Conservation (phyloP, 495 filamentous ascomycete genomes). For the Hyaloscypha variabilis region DNA sequence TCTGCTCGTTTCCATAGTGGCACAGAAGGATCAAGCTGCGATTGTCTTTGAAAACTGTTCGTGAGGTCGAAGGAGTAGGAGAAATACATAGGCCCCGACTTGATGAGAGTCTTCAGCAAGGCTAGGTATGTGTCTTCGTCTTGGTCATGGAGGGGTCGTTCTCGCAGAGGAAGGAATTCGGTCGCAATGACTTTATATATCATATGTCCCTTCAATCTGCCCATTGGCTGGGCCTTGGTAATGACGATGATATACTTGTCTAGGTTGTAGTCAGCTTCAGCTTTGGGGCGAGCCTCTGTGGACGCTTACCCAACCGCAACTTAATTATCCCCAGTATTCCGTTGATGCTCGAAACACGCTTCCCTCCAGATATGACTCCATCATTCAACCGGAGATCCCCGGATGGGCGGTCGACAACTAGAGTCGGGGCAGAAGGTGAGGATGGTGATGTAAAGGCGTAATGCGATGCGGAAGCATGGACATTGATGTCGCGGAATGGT, state of each 20-base stretch:
- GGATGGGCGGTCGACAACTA: constrained; percentile 89
- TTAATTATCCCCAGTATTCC: constrained; percentile 92
- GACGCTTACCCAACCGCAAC: constrained; percentile 75
- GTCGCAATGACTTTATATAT: constrained; percentile 90
- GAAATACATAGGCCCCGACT: constrained; percentile 92
- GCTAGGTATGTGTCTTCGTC: constrained; percentile 91
- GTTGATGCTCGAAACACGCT: constrained; percentile 88
- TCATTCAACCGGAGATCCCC: constrained; percentile 86
- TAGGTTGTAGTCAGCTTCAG: constrained; percentile 36
- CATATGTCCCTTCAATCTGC: constrained; percentile 87
- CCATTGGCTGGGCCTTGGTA: constrained; percentile 90
- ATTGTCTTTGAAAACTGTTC: constrained; percentile 91
- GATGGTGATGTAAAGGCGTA: constrained; percentile 98
- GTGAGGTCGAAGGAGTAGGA: constrained; percentile 96
- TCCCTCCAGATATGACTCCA: constrained; percentile 70
- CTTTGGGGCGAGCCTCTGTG: neutral
- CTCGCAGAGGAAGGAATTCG: constrained; percentile 91
- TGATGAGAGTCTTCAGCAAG: constrained; percentile 76
- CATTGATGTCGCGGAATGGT: constrained; percentile 94
- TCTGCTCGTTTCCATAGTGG: constrained; percentile 93
- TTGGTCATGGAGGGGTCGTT: constrained; percentile 84
- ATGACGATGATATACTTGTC: constrained; percentile 98
- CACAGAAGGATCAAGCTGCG: constrained; percentile 62
- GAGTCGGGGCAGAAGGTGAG: constrained; percentile 80
- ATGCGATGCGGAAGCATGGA: constrained; percentile 85